Evolutionary conservation across 2,329 filamentous ascomycete species (phyloP).

Genomic region (Paecilomyces sp.): DNA sequence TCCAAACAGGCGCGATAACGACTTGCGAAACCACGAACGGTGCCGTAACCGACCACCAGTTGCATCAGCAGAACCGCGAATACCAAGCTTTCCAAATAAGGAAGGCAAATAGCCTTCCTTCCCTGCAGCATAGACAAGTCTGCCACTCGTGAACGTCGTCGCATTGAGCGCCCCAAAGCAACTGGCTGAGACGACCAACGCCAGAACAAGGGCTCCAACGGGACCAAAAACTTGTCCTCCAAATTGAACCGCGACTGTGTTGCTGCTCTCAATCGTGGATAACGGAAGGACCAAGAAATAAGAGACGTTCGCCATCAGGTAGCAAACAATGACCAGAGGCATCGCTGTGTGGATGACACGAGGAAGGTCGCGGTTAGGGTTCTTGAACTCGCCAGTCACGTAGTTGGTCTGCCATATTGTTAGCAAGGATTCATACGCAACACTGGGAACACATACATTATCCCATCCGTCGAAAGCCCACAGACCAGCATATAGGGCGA

Average conservation of each 20-base stretch:
- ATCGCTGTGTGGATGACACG: slow-evolving; percentile 95
- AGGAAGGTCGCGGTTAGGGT: slow-evolving; percentile 81
- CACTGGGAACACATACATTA: slow-evolving; percentile 59
- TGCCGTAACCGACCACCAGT: slow-evolving; percentile 30
- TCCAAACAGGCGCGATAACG: slow-evolving; percentile 57
- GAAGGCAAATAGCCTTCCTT: slow-evolving; percentile 90
- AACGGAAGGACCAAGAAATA: slow-evolving; percentile 92
- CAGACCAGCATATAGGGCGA: slow-evolving; percentile 87
- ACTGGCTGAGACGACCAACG: slow-evolving; percentile 80
- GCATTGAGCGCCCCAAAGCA: slow-evolving; percentile 95
- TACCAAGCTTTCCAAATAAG: slow-evolving; percentile 75
- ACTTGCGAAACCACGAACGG: slow-evolving; percentile 52
- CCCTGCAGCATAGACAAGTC: slow-evolving; percentile 86
- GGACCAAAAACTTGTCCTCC: slow-evolving; percentile 84
- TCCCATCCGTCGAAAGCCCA: slow-evolving; percentile 99
- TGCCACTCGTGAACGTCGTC: slow-evolving; percentile 84
- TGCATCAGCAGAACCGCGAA: slow-evolving; percentile 39
- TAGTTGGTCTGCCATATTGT: slow-evolving; percentile 74
- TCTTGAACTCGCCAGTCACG: slow-evolving; percentile 92
- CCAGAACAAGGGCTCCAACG: slow-evolving; percentile 72
- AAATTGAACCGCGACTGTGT: slow-evolving; percentile 94
- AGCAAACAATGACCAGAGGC: slow-evolving; percentile 84
- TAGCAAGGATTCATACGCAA: slow-evolving; percentile 4
- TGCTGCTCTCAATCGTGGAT: slow-evolving; percentile 71
- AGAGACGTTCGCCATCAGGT: slow-evolving; percentile 82